Evolutionary conservation across 371 early-diverging fungal genomes (phyloP).

Genomic region (Funneliformis caledonium): DNA sequence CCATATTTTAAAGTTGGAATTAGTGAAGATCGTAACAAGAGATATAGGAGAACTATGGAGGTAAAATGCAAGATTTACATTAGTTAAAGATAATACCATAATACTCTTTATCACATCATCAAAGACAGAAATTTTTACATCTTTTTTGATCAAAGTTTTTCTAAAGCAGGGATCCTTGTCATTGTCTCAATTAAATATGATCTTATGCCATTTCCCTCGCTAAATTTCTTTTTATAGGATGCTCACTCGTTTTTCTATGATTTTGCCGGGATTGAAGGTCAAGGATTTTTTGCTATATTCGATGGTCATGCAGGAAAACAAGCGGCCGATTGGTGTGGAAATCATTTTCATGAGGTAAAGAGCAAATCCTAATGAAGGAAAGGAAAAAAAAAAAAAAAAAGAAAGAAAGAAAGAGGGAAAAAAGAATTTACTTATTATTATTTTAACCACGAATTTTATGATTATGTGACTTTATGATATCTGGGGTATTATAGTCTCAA

Average conservation of each 20-base stretch:
- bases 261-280: slow-evolving; percentile 78
- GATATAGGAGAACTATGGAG: slow-evolving; percentile 96
- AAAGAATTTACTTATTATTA: too few relatives aligned
- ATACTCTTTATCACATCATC: slow-evolving; percentile 16
- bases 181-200: slow-evolving; percentile 45
- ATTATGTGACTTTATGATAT: neutral
- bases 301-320: slow-evolving; percentile 98
- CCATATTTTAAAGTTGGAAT: slow-evolving; percentile 72
- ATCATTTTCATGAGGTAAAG: slow-evolving; percentile 80
- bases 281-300: slow-evolving; percentile 94
- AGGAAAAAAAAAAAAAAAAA: too few relatives aligned
- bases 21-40: slow-evolving; percentile 85
- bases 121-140: slow-evolving; percentile 18
- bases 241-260: slow-evolving; percentile 84
- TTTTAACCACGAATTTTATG: neutral
- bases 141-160: slow-evolving; percentile 32
- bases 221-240: slow-evolving; percentile 59
- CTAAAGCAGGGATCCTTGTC: slow-evolving; percentile 14
- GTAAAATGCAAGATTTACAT: slow-evolving; percentile 43
- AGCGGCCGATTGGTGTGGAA: slow-evolving; percentile 96
- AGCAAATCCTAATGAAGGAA: neutral
- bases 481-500: neutral
- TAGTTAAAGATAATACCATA: slow-evolving; percentile 35
- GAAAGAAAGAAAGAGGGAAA: neutral
- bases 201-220: slow-evolving; percentile 20